Base-by-base conservation (phyloP, 139 green algal species). In the Chlamydomonas sp. region DNA sequence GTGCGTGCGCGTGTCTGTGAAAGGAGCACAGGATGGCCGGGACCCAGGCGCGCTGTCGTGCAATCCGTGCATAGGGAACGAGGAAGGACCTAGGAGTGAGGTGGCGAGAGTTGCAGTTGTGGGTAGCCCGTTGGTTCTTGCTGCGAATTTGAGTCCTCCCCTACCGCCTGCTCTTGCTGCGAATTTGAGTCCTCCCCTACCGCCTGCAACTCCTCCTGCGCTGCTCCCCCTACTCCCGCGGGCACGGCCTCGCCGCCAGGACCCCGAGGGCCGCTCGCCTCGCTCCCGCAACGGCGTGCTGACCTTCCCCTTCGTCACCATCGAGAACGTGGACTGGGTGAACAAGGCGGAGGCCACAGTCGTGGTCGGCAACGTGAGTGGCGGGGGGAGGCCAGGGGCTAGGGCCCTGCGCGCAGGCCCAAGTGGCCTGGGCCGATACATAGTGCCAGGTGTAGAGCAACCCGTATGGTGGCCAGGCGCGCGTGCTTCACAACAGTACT, bases 271-370 rank as follows among this genome's bases (percentile, higher is more conserved):
- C 61, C 17, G 73, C 62, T 83, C 78, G 17, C 78, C 78, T 1
- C 15, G 7, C 17, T 72, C 62, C 63, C 49, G 31, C 14, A 60
- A 59, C 63, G 78, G 78, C 78, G 61, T 72, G 17, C 16, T 83
- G 62, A 83, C 62, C 60, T 83, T 83, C 78, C 78, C 78, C 78
- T 83, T 83, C 78, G 62, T 74, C 17, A 83, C 78, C 78, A 83
- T 83, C 60, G 78, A 83, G 78, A 18, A 83, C 61, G 60, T 83
- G 3, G 78, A 83, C 78, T 18, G 60, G 3, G 18, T 62, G 18
- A 20, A 62, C 77, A 15, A 58, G 12, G 17, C 5, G 59, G 5
- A 57, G 6, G 18, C 67, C 20, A 80, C 77, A 4, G 68, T 80
- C 58, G 59, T 80, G 59, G 57, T 80, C 58, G 69, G 69, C 69